Evolutionary conservation across 2,329 filamentous ascomycete genomes (phyloP), one percentile per base, ranked within the genome.

Genomic region (Westerdykella aurantiaca): DNA sequence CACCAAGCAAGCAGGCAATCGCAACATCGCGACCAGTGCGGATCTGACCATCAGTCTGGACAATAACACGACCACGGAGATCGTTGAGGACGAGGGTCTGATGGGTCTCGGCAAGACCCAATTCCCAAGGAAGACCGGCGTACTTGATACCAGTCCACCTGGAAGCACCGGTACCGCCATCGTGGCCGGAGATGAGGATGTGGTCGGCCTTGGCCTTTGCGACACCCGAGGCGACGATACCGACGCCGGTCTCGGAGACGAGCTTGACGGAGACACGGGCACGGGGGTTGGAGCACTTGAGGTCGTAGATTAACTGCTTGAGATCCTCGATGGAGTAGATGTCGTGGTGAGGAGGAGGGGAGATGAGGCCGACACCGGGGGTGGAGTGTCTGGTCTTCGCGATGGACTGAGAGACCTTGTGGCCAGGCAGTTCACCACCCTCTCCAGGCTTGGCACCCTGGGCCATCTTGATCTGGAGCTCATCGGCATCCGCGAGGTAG

Each of bases 121-220:
- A 68, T 69, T 97, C 91, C 90, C 90, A 97, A 21, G 91, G 91
- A 31, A 96, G 81, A 78, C 91, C 91, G 40, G 90, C 91, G 67
- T 96, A 95, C 71, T 96, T 96, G 81, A 95, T 96, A 76, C 91
- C 91, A 61, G 91, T 97, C 91, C 91, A 97, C 69, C 91, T 79
- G 41, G 90, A 96, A 48, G 91, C 91, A 76, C 91, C 91, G 48
- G 91, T 97, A 68, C 91, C 91, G 76, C 91, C 91, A 63, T 97
- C 91, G 64, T 97, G 91, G 56, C 91, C 91, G 51, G 91, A 95
- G 61, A 97, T 96, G 60, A 97, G 72, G 53, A 97, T 95, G 71
- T 97, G 90, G 61, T 96, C 90, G 48, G 90, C 89, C 76, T 95
- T 95, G 42, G 91, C 91, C 74, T 97, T 97, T 44, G 91, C 91